Evolutionary conservation across 108 stramenopile species (phyloP).

Genomic region (Cyclotella atomus): DNA sequence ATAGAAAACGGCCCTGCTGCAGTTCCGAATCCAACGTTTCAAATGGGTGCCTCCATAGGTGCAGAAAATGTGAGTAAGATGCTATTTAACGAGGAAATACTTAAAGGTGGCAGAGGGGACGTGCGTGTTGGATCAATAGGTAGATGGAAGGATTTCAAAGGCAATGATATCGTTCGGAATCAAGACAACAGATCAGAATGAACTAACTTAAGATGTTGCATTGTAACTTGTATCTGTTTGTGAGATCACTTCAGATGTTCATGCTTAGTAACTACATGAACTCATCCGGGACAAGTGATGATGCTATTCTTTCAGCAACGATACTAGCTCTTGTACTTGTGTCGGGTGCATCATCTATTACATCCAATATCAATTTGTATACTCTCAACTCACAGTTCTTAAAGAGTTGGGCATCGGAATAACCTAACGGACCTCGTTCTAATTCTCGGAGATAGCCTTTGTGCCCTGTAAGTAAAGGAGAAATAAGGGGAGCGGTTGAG

Average conservation of each 20-base stretch:
- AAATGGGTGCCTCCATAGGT: conserved; percentile 33
- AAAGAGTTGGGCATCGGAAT: conserved; percentile 50
- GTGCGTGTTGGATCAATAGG: conserved; percentile 23
- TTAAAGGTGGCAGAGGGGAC: conserved; percentile 33
- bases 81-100: conserved; percentile 35
- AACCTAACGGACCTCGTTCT: conserved; percentile 63
- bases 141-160: conserved; percentile 30
- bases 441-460: conserved; percentile 71
- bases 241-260: too few relatives aligned
- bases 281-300: not conserved
- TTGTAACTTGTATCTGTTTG: not conserved
- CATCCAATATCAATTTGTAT: conserved; percentile 37
- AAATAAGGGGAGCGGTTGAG: too few relatives aligned
- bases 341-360: not conserved
- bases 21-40: not conserved
- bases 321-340: not conserved
- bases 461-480: too few relatives aligned
- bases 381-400: conserved; percentile 69
- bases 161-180: conserved; percentile 33
- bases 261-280: too few relatives aligned
- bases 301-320: conserved; percentile 26
- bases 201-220: not conserved
- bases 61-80: conserved; percentile 33
- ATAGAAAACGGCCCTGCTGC: too few relatives aligned
- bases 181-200: not conserved